Conservation (phyloP, 441 rosid species). For the Pelargonium fulgidum region DNA sequence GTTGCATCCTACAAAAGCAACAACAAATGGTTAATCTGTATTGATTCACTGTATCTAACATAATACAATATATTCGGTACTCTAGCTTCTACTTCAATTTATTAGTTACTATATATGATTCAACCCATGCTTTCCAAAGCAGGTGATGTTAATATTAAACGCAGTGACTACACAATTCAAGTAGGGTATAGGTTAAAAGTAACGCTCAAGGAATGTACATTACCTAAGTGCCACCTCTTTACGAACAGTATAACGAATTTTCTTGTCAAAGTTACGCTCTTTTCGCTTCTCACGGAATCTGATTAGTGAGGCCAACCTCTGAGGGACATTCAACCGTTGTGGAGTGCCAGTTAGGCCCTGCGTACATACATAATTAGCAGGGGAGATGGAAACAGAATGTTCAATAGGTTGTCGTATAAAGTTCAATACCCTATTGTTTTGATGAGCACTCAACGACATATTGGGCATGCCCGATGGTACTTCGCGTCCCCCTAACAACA, state of each 20-base stretch:
- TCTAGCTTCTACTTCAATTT: neutral
- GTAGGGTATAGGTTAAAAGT: neutral
- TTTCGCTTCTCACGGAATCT: conserved; percentile 68
- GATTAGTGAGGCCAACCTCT: conserved; percentile 52
- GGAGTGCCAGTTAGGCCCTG: conserved; percentile 47
- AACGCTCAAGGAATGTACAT: neutral
- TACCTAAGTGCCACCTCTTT: conserved; percentile 76
- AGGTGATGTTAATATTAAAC: neutral
- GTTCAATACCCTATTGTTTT: conserved; percentile 35
- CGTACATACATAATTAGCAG: conserved; percentile 22
- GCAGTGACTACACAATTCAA: neutral
- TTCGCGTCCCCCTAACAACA: conserved; percentile 55
- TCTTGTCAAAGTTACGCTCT: conserved; percentile 66
- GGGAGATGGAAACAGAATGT: neutral
- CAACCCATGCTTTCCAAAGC: neutral
- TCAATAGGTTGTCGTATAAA: conserved; percentile 12
- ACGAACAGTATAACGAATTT: conserved; percentile 60
- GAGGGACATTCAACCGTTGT: conserved; percentile 48
- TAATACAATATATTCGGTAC: neutral
- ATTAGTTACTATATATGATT: neutral
- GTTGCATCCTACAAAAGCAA: conserved; percentile 44
- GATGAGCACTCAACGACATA: conserved; percentile 29
- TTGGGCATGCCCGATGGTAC: conserved; percentile 35
- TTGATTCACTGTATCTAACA: neutral
- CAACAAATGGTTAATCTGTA: conserved; percentile 10